Percentiles rank a stretch among this genome's conserved stretches.
phyloP scores from a whole-genome alignment of 2,329 filamentous ascomycete genomes.

The Aspergillus sp. region DNA sequence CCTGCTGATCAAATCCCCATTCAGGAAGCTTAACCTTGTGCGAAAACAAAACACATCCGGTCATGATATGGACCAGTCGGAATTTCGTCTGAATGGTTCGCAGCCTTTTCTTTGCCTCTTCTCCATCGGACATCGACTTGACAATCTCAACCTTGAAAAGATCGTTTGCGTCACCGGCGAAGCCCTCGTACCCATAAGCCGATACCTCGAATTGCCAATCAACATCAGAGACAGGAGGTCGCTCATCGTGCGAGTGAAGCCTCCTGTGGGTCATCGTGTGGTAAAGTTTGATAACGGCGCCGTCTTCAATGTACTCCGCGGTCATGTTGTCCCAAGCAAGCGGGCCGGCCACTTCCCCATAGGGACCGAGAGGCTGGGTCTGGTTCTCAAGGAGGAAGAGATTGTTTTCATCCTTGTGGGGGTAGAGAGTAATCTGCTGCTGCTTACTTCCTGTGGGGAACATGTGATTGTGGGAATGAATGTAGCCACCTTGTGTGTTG shows the following conservation, averaged over 20 bases:
- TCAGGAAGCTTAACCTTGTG: conserved; percentile 98
- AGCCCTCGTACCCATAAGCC: conserved; percentile 95
- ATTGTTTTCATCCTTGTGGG: conserved; percentile 99
- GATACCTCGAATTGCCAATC: conserved; percentile 97
- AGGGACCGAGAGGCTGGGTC: conserved; percentile 76
- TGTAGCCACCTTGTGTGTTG: conserved; percentile 95
- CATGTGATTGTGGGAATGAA: conserved; percentile 96
- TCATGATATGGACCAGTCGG: conserved; percentile 92
- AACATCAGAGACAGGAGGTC: conserved; percentile 76
- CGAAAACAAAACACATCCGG: conserved; percentile 90
- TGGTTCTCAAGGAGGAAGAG: conserved; percentile 91
- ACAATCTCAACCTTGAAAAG: conserved; percentile 92
- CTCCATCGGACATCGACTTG: conserved; percentile 77
- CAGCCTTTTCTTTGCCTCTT: conserved; percentile 74
- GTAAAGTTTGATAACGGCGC: conserved; percentile 75
- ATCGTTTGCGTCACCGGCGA: conserved; percentile 95
- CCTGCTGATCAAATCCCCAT: conserved; percentile 97
- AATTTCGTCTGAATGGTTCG: conserved; percentile 97
- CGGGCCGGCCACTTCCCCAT: conserved; percentile 76
- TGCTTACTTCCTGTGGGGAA: conserved; percentile 97
- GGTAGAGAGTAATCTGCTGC: conserved; percentile 96
- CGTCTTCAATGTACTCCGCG: conserved; percentile 67
- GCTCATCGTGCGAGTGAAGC: conserved; percentile 89
- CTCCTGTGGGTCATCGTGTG: conserved; percentile 79
- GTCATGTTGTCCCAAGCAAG: conserved; percentile 77